Conservation (phyloP, 768 basidiomycete genomes). For the Strobilomyces dryophilus region DNA sequence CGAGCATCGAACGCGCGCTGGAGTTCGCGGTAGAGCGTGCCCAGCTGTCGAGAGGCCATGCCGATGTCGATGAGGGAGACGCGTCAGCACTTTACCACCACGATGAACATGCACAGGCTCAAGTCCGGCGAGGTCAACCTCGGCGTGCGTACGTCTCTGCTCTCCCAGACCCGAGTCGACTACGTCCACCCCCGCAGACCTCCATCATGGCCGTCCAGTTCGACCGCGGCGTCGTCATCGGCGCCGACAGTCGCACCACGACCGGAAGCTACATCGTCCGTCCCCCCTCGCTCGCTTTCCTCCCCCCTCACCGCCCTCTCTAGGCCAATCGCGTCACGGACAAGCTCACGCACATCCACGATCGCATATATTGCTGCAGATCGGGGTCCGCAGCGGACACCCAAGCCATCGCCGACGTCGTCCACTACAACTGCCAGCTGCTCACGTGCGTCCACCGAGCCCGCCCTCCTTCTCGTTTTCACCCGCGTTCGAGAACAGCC, state of each 20-base stretch:
- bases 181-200: slow-evolving; percentile 51
- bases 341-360: slow-evolving; percentile 94
- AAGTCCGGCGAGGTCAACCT: slow-evolving; percentile 97
- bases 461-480: neutral
- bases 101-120: slow-evolving; percentile 72
- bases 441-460: slow-evolving; percentile 47
- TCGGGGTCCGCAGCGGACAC: slow-evolving; percentile 98
- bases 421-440: slow-evolving; percentile 79
- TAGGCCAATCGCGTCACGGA: slow-evolving; percentile 98
- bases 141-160: slow-evolving; percentile 57
- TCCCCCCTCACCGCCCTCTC: neutral
- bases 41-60: slow-evolving; percentile 55
- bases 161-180: neutral
- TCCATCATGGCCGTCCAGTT: slow-evolving; percentile 99
- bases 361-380: slow-evolving; percentile 98
- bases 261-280: slow-evolving; percentile 94
- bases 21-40: slow-evolving; percentile 61
- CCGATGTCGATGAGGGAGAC: slow-evolving; percentile 31
- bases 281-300: neutral
- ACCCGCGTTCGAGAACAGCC: slow-evolving; percentile 30
- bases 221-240: slow-evolving; percentile 89
- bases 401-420: slow-evolving; percentile 90
- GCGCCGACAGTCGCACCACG: slow-evolving; percentile 96
- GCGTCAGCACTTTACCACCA: slow-evolving; percentile 41
- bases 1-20: slow-evolving; percentile 60